A percentile compares a stretch with the other conserved stretches of the same genome.
Conservation (phyloP, 116 monocot species). For the Zostera marina region DNA sequence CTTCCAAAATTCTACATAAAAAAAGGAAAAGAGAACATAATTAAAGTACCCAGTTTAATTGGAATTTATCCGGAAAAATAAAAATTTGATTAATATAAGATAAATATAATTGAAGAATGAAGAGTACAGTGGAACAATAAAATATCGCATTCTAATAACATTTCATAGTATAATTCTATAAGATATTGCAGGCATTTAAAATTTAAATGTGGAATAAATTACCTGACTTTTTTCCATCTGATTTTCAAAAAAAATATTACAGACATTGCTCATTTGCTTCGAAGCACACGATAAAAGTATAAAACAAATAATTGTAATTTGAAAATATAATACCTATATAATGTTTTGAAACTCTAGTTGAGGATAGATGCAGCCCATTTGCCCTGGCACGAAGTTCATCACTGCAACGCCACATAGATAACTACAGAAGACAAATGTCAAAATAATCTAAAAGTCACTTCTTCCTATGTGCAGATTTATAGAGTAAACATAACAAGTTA, state of each 20-base stretch:
- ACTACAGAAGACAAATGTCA: constrained; percentile 21
- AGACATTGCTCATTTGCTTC: too few species aligned
- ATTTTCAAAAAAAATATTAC: too few species aligned
- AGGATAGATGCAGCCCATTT: constrained; percentile 40
- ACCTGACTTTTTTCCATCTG: too few species aligned
- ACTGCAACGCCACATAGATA: constrained; percentile 99
- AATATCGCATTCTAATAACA: too few species aligned
- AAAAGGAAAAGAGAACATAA: constrained; percentile 1
- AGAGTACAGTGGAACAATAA: too few species aligned
- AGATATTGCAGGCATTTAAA: too few species aligned
- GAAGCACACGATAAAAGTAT: too few species aligned
- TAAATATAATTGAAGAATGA: background rate
- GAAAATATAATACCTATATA: constrained; percentile 48
- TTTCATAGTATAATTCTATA: too few species aligned
- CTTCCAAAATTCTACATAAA: constrained; percentile 85
- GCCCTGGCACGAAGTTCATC: constrained; percentile 60
- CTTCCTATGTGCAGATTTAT: background rate
- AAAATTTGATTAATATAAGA: background rate
- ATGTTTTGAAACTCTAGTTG: constrained; percentile 79
- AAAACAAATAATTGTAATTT: too few species aligned
- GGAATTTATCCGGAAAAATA: background rate
- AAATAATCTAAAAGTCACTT: background rate
- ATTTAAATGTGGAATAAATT: too few species aligned
- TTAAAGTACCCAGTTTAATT: too few species aligned
- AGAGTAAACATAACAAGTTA: background rate